Evolutionary conservation across 2,329 filamentous ascomycete species (phyloP), one percentile per base, ranked within the genome.

Genomic region (Claviceps paspali): DNA sequence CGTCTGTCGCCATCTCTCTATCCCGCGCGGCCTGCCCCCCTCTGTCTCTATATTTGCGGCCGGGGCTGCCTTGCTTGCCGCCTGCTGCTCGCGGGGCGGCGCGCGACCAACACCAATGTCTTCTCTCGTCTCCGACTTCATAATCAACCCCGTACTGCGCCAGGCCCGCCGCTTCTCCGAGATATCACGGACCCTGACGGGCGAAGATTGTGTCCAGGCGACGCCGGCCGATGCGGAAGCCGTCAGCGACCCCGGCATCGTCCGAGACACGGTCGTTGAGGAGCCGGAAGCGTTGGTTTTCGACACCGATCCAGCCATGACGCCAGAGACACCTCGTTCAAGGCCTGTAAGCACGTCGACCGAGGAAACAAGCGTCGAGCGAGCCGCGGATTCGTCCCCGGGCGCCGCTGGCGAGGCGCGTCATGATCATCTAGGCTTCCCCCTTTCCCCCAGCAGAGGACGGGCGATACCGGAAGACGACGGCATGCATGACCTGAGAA

Each of bases 401-500:
- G 43, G 45, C 19, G 41, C 42, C 19, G 41, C 42, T 29, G 46
- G 51, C 34, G 45, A 41, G 28, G 40, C 47, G 15, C 42, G 50
- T 9, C 54, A 45, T 21, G 56, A 60, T 33, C 56, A 54, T 33
- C 50, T 60, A 10, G 52, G 52, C 30, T 53, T 57, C 35, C 49
- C 52, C 9, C 38, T 52, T 39, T 51, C 49, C 29, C 49, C 54
- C 7, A 45, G 41, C 38, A 54, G 49, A 40, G 49, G 46, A 33
- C 53, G 51, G 11, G 53, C 48, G 28, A 57, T 85, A 29, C 82
- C 82, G 1, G 83, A 79, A 51, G 80, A 88, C 50, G 83, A 91
- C 63, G 83, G 83, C 31, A 87, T 84, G 78, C 65, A 70, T 14
- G 57, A 61, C 38, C 56, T 88, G 47, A 68, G 83, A 48, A 67